These are phyloP conservation scores for Fusarium nematophilum DNA, from an alignment of 2,329 filamentous ascomycete genomes.

Conservation along the genomic window DNA sequence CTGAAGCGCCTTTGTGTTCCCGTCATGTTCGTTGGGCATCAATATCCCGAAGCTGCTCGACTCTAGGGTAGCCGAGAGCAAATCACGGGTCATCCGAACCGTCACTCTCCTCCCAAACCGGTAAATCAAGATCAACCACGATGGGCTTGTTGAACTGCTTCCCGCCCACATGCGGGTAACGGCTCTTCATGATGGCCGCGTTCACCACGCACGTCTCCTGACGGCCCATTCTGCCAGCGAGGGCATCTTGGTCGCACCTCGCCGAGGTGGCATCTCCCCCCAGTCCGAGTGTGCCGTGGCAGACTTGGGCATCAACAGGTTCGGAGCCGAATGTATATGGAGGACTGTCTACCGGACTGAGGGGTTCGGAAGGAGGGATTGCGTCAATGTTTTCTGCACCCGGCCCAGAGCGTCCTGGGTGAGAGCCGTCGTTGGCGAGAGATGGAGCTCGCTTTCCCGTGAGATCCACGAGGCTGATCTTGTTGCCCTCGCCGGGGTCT, in stretches of 20 bases:
- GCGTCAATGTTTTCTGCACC: constrained; percentile 9
- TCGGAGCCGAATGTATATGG: constrained; percentile 25
- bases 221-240: constrained; percentile 58
- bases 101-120: constrained; percentile 54
- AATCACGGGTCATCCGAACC: constrained; percentile 19
- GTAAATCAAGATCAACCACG: constrained; percentile 83
- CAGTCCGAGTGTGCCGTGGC: constrained; percentile 46
- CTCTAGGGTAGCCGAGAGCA: constrained; percentile 32
- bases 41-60: constrained; percentile 18
- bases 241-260: constrained; percentile 55
- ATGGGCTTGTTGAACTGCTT: constrained; percentile 82
- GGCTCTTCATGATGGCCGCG: constrained; percentile 77
- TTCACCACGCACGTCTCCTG: constrained; percentile 84
- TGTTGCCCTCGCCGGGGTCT: constrained; percentile 68
- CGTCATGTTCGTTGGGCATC: constrained; percentile 40
- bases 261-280: constrained; percentile 56
- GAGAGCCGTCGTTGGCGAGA: constrained; percentile 61
- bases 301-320: constrained; percentile 35
- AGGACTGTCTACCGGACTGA: neutral
- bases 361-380: neutral
- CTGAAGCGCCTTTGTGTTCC: constrained; percentile 16
- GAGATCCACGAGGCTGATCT: constrained; percentile 72
- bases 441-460: constrained; percentile 56
- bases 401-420: constrained; percentile 26
- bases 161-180: constrained; percentile 70